These are phyloP conservation scores for Solanum stenotomum DNA, from an alignment of 257 asterid genomes.

Conservation along the genomic window DNA sequence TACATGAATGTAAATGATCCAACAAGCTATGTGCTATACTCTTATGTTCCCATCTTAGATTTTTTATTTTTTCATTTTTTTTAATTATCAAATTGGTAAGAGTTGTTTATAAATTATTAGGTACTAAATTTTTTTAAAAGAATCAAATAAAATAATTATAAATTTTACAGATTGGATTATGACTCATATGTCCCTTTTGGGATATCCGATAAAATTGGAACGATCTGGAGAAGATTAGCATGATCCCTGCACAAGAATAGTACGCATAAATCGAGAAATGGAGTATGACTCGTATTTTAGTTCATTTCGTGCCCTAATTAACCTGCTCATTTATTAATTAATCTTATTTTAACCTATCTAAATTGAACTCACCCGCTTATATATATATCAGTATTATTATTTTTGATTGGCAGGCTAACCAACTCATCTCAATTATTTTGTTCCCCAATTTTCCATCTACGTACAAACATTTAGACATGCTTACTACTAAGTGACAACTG, in stretches of 20 bases:
- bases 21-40: background rate
- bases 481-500: background rate
- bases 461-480: background rate
- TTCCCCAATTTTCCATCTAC: background rate
- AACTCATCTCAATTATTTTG: background rate
- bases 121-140: background rate
- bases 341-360: too few relatives aligned
- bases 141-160: too few relatives aligned
- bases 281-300: too few relatives aligned
- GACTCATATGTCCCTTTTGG: too few relatives aligned
- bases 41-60: background rate
- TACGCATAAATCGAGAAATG: too few relatives aligned
- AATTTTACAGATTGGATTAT: too few relatives aligned
- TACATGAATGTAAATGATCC: background rate
- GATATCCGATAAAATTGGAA: too few relatives aligned
- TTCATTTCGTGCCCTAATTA: background rate
- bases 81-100: background rate
- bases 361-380: too few relatives aligned
- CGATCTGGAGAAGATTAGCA: too few relatives aligned
- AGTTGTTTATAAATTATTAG: background rate
- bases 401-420: background rate
- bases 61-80: background rate
- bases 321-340: too few relatives aligned
- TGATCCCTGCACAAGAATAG: too few relatives aligned
- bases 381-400: too few relatives aligned